Conservation (phyloP, 441 rosid species). For the Jatropha multifida region DNA sequence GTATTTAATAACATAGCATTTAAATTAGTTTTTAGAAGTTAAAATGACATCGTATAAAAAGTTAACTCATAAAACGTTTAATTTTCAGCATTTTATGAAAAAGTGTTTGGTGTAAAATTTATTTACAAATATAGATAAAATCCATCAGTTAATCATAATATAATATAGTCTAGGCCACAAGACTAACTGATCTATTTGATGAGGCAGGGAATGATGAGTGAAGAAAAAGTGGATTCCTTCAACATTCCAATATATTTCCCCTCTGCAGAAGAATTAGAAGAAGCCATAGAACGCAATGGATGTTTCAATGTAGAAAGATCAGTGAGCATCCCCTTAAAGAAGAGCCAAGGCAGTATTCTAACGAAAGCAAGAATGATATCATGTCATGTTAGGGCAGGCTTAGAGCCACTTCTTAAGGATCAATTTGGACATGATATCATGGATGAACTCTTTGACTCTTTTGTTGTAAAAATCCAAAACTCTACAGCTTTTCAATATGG, state of each 20-base stretch:
- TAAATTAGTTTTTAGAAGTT: too few relatives aligned
- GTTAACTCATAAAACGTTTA: too few relatives aligned
- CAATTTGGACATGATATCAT: slow-evolving; percentile 15
- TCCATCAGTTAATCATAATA: too few relatives aligned
- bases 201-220: slow-evolving; percentile 11
- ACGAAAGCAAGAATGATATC: neutral
- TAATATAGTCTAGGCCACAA: too few relatives aligned
- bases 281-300: slow-evolving; percentile 12
- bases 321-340: neutral
- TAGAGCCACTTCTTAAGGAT: slow-evolving; percentile 14
- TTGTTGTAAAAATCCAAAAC: neutral
- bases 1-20: too few relatives aligned
- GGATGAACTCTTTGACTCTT: slow-evolving; percentile 10
- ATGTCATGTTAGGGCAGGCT: slow-evolving; percentile 9
- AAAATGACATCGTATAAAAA: too few relatives aligned
- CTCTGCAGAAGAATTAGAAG: slow-evolving; percentile 12
- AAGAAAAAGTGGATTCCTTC: slow-evolving; percentile 19
- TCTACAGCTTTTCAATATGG: neutral
- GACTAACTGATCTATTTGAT: too few relatives aligned
- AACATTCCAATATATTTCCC: slow-evolving; percentile 25
- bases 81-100: too few relatives aligned
- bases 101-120: too few relatives aligned
- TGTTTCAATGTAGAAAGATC: slow-evolving; percentile 11
- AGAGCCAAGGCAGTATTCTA: neutral
- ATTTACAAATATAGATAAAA: too few relatives aligned